Conservation (phyloP, 176 grass and related monocot species). For the Rhipidocladum racemiflorum region DNA sequence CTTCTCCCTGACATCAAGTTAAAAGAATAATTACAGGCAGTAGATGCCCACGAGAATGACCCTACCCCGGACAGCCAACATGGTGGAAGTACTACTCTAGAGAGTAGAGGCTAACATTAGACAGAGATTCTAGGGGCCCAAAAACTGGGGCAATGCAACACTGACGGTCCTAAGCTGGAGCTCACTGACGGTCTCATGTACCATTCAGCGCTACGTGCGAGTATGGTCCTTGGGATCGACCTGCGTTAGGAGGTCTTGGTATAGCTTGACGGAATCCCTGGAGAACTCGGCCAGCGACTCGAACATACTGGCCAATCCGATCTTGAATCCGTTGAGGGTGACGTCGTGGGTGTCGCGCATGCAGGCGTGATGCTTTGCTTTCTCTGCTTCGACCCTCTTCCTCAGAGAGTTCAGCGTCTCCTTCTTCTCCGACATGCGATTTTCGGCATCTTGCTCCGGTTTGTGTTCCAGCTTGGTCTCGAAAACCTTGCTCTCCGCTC, state of each 20-base stretch:
- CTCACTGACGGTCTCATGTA: constrained; percentile 13
- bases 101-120: constrained; percentile 43
- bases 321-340: constrained; percentile 93
- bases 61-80: constrained; percentile 30
- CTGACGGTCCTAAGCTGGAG: constrained; percentile 32
- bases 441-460: constrained; percentile 59
- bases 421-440: constrained; percentile 62
- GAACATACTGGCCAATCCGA: constrained; percentile 73
- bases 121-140: constrained; percentile 54
- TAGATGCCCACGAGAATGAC: constrained; percentile 62
- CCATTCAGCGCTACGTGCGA: constrained; percentile 23
- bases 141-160: constrained; percentile 57
- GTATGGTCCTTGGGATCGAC: constrained; percentile 32
- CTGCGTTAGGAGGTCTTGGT: constrained; percentile 49
- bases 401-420: constrained; percentile 55
- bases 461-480: constrained; percentile 78
- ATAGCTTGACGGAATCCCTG: constrained; percentile 59
- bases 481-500: constrained; percentile 78
- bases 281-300: constrained; percentile 80
- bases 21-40: constrained; percentile 82
- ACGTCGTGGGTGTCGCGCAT: constrained; percentile 80
- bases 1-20: constrained; percentile 42
- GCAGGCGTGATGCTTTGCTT: constrained; percentile 62
- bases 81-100: constrained; percentile 28
- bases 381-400: constrained; percentile 72